A percentile compares a stretch with the other conserved stretches of the same genome.
Conservation (phyloP, 1,139 yeast species). For the Starmera stellimalicola region DNA sequence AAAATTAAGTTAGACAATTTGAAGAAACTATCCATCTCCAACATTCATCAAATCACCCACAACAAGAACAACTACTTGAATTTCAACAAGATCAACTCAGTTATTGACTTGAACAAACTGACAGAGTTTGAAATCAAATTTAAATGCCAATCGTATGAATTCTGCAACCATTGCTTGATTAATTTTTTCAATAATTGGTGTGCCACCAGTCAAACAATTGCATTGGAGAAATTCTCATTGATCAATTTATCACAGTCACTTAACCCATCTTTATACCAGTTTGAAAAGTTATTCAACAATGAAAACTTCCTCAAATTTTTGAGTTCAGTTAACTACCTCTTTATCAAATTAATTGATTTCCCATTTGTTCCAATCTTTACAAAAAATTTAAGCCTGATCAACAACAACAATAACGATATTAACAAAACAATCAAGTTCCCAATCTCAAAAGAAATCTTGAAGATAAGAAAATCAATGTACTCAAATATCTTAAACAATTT, state of each 20-base stretch:
- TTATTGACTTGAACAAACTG: conserved; percentile 14
- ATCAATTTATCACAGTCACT: conserved; percentile 15
- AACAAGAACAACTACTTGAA: conserved; percentile 7
- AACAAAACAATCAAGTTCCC: conserved; percentile 13
- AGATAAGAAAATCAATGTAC: conserved; percentile 15
- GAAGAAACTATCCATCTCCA: conserved; percentile 15
- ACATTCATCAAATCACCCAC: conserved; percentile 7
- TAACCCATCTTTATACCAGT: conserved; percentile 13
- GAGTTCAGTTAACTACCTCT: conserved; percentile 12
- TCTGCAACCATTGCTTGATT: conserved; percentile 15
- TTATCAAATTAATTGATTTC: conserved; percentile 18
- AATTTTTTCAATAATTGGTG: conserved; percentile 19
- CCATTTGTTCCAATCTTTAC: conserved; percentile 18
- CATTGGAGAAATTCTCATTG: conserved; percentile 13
- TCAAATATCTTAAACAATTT: conserved; percentile 9
- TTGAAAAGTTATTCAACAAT: conserved; percentile 14
- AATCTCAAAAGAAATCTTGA: conserved; percentile 11
- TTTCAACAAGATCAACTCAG: conserved; percentile 12
- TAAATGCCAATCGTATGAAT: conserved; percentile 14
- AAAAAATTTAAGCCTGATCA: conserved; percentile 10
- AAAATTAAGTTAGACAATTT: conserved; percentile 8
- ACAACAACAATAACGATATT: conserved; percentile 1
- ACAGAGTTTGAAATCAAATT: conserved; percentile 17
- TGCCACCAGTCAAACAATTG: background rate
- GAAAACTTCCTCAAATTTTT: conserved; percentile 11